These are phyloP conservation scores for Pyricularia pennisetigena DNA, from an alignment of 2,329 filamentous ascomycete genomes.

Conservation along the genomic window DNA sequence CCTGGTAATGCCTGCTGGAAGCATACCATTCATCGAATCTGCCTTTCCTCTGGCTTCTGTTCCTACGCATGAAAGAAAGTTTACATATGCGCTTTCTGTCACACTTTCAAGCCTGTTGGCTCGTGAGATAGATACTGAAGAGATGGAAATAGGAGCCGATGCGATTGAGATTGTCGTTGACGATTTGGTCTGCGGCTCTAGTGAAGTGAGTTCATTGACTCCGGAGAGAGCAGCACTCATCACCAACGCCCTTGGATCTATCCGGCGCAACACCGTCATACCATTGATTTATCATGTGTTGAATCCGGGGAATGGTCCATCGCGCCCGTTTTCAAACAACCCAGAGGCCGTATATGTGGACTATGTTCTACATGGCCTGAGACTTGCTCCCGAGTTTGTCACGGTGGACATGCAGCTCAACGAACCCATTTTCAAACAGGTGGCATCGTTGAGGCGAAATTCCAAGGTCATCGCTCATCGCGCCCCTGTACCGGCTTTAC, in stretches of 20 bases:
- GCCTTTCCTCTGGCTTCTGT: slow-evolving; percentile 56
- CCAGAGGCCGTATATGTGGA: slow-evolving; percentile 34
- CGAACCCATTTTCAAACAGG: slow-evolving; percentile 35
- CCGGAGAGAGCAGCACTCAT: slow-evolving; percentile 36
- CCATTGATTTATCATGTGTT: slow-evolving; percentile 46
- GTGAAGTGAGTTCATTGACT: slow-evolving; percentile 9
- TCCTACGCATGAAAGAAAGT: slow-evolving; percentile 47
- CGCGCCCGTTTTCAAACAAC: slow-evolving; percentile 14
- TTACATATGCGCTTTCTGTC: slow-evolving; percentile 59
- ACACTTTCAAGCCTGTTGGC: slow-evolving; percentile 46
- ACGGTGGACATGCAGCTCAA: slow-evolving; percentile 52
- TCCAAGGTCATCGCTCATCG: slow-evolving; percentile 54
- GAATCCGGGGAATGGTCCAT: slow-evolving; percentile 17
- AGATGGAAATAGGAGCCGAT: slow-evolving; percentile 56
- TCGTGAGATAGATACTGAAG: slow-evolving; percentile 48
- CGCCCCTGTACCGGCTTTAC: slow-evolving; percentile 25
- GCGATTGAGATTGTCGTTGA: slow-evolving; percentile 54
- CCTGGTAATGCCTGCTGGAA: slow-evolving; percentile 42
- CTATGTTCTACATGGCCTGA: slow-evolving; percentile 47
- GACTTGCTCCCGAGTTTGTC: slow-evolving; percentile 53
- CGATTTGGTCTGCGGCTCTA: slow-evolving; percentile 13
- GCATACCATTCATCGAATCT: slow-evolving; percentile 49
- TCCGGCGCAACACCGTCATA: slow-evolving; percentile 52
- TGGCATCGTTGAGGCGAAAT: slow-evolving; percentile 40
- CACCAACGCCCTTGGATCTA: slow-evolving; percentile 46